Evolutionary conservation across 1,139 yeast species (phyloP).

Genomic region (Kluyveromyces sp.): DNA sequence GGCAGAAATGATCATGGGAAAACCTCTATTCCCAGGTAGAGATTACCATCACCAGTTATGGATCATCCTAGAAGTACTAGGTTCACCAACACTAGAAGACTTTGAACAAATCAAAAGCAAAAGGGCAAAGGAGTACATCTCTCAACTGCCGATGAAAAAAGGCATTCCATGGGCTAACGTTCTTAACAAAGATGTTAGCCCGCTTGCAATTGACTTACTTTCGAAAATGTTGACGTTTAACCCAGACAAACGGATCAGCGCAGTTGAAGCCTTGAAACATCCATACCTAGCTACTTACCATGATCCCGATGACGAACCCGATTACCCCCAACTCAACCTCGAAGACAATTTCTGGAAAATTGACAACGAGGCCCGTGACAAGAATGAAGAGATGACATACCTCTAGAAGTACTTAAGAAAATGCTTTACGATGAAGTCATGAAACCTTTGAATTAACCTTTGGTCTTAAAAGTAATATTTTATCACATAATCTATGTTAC

Average conservation of each 20-base stretch:
- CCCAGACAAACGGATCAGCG: conserved; percentile 57
- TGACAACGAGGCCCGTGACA: conserved; percentile 43
- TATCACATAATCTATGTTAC: no score
- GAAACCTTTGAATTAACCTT: conserved; percentile 25
- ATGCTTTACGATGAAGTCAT: conserved; percentile 52
- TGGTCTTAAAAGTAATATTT: neutral
- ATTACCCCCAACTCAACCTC: conserved; percentile 39
- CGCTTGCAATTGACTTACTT: conserved; percentile 55
- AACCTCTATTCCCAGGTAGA: conserved; percentile 73
- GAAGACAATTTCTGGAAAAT: conserved; percentile 57
- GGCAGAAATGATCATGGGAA: conserved; percentile 55
- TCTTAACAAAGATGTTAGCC: conserved; percentile 40
- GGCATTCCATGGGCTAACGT: conserved; percentile 39
- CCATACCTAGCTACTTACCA: conserved; percentile 61
- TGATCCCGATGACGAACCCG: conserved; percentile 68
- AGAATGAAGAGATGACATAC: conserved; percentile 28
- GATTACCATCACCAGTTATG: conserved; percentile 63
- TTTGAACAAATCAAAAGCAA: conserved; percentile 48
- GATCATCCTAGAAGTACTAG: conserved; percentile 52
- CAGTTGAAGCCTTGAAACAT: conserved; percentile 56
- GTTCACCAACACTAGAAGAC: conserved; percentile 57
- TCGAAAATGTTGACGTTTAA: conserved; percentile 54
- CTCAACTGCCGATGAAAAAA: conserved; percentile 48
- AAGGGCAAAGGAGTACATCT: conserved; percentile 55
- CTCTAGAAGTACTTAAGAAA: conserved; percentile 34